Evolutionary conservation across 1,139 yeast species (phyloP).

Genomic region (Debaryomyces fabryi): DNA sequence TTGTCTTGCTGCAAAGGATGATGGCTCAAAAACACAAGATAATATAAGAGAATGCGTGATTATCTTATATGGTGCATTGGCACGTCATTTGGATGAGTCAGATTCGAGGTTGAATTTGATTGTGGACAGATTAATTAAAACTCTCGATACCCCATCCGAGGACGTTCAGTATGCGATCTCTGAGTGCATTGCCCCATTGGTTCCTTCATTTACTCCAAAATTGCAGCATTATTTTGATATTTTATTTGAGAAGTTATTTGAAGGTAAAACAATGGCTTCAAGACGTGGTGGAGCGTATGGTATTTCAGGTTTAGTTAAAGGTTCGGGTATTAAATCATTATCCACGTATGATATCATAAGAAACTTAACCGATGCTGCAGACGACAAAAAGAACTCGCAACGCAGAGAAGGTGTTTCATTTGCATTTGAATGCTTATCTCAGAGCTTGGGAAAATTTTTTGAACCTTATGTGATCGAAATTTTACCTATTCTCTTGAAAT

Average conservation of each 20-base stretch:
- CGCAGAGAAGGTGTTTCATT: conserved; percentile 89
- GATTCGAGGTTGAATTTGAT: conserved; percentile 70
- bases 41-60: conserved; percentile 78
- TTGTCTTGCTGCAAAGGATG: conserved; percentile 50
- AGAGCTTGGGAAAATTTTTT: conserved; percentile 70
- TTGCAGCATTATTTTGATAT: conserved; percentile 57
- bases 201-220: conserved; percentile 53
- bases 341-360: conserved; percentile 78
- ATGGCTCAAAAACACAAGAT: conserved; percentile 55
- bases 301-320: conserved; percentile 88
- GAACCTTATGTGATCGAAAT: conserved; percentile 95
- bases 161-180: conserved; percentile 87
- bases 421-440: conserved; percentile 83
- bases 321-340: conserved; percentile 79
- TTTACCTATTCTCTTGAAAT: conserved; percentile 75
- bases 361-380: conserved; percentile 79
- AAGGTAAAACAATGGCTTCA: conserved; percentile 50
- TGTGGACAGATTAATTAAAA: conserved; percentile 67
- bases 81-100: conserved; percentile 68
- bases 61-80: conserved; percentile 84
- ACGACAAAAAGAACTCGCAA: conserved; percentile 74
- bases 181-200: conserved; percentile 83
- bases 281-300: conserved; percentile 97
- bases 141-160: conserved; percentile 86
- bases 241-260: conserved; percentile 62